Evolutionary conservation across 2,329 filamentous ascomycete species (phyloP), one percentile per base, ranked within the genome.

Genomic region (Xylariaceae sp.): DNA sequence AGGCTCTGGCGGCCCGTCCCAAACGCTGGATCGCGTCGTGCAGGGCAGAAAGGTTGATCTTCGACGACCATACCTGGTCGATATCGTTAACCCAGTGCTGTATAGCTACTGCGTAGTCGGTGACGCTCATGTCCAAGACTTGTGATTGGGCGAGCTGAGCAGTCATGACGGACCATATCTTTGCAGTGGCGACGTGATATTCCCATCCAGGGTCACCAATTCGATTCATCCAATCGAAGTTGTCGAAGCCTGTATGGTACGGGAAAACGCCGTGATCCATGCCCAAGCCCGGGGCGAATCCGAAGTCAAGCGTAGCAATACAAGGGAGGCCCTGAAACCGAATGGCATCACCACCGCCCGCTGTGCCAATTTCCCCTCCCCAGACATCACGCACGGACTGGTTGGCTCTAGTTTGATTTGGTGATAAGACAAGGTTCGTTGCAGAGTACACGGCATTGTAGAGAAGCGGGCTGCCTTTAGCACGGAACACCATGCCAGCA

Each of bases 231-330:
- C 47, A 49, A 6, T 49, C 41, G 18, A 49, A 44, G 19, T n/a
- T 49, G 28, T 49, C 47, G 41, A 49, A 49, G 40, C 47, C 47
- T 7, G 47, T 49, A 44, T 49, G 47, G 19, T 49, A 49, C 4
- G 47, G 47, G 47, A 49, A 49, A 39, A 49, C 47, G 12, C 14
- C 40, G 31, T 49, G n/a, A n/a, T n/a, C n/a, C n/a, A n/a, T 14
- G 13, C 28, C 47, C 17, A 44, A 14, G 3, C 39, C 47, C 5
- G 47, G 40, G 7, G 17, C 14, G 36, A 49, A 49, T 17, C 40
- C 39, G 41, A 49, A 42, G 22, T 49, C 47, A n/a, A 39, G 28
- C 1, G 47, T 49, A n/a, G 47, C 16, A 38, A 49, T 22, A 44
- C 47, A 49, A 38, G 47, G 39, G 17, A 49, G 7, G 9, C 40